Percentiles rank a stretch among this genome's conserved stretches.
These are phyloP conservation scores for Clonostachys rosea DNA, from an alignment of 2,329 filamentous ascomycete genomes.

Conservation along the genomic window DNA sequence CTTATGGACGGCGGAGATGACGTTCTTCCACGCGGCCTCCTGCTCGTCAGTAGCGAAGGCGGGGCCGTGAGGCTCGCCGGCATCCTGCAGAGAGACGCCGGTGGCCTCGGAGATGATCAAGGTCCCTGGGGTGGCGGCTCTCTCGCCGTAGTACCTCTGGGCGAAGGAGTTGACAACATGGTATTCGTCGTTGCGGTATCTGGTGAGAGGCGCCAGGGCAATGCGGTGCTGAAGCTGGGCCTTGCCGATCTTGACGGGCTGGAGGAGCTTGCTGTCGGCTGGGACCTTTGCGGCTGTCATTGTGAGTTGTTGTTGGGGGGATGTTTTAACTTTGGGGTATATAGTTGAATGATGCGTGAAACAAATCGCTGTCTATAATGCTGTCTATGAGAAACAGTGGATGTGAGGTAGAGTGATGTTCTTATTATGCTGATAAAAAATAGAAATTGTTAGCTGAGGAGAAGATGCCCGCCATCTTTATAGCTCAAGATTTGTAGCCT, in stretches of 20 bases:
- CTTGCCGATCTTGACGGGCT: constrained; percentile 8
- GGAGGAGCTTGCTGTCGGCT: constrained; percentile 1
- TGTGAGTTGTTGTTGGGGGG: too few species aligned
- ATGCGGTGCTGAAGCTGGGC: constrained; percentile 10
- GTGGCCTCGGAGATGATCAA: constrained; percentile 40
- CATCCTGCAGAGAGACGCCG: constrained; percentile 38
- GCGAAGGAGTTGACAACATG: constrained; percentile 7
- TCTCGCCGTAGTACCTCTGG: constrained; percentile 32
- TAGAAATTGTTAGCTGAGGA: too few species aligned
- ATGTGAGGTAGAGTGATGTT: too few species aligned
- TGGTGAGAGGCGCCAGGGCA: constrained; percentile 11
- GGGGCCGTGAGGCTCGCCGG: constrained; percentile 34
- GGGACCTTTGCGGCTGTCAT: not conserved
- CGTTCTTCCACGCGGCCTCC: constrained; percentile 50
- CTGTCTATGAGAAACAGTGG: too few species aligned
- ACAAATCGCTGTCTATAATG: too few species aligned
- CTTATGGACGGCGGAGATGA: constrained; percentile 57
- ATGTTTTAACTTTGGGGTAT: too few species aligned
- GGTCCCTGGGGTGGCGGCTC: constrained; percentile 28
- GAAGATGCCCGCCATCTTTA: too few species aligned
- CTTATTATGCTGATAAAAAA: too few species aligned
- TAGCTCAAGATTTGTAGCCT: too few species aligned
- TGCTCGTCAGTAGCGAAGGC: constrained; percentile 52
- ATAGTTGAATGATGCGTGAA: too few species aligned
- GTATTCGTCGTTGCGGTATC: constrained; percentile 12